A percentile compares a stretch with the other conserved stretches of the same genome.
Evolutionary conservation across 345 rosid genomes (phyloP).

Genomic region (Kernera saxatilis): DNA sequence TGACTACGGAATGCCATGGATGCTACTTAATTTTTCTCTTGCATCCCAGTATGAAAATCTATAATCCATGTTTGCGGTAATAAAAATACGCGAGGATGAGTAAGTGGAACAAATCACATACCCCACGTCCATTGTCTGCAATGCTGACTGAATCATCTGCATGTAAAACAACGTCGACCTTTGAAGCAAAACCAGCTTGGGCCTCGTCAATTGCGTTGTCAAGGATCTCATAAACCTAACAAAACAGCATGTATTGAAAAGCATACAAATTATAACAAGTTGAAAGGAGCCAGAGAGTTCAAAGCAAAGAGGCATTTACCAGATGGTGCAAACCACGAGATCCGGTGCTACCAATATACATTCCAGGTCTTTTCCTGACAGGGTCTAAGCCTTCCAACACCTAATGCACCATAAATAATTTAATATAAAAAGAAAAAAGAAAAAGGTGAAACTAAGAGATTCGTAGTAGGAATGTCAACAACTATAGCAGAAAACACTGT

Average conservation of each 20-base stretch:
- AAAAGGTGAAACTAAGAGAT: background rate
- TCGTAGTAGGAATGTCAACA: background rate
- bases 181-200: conserved; percentile 89
- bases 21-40: background rate
- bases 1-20: background rate
- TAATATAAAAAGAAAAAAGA: background rate
- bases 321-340: conserved; percentile 98
- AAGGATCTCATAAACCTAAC: conserved; percentile 89
- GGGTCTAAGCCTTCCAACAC: conserved; percentile 97
- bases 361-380: conserved; percentile 97
- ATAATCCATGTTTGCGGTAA: background rate
- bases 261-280: background rate
- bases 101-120: conserved; percentile 34
- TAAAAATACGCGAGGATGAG: background rate
- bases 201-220: conserved; percentile 98
- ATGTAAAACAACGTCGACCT: conserved; percentile 57
- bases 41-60: background rate
- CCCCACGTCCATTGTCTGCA: conserved; percentile 94
- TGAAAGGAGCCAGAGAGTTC: background rate
- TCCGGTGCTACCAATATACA: conserved; percentile 98
- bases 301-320: conserved; percentile 38
- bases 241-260: background rate
- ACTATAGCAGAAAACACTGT: background rate
- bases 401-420: conserved; percentile 33
- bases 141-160: conserved; percentile 80